Evolutionary conservation across 2,329 filamentous ascomycete species (phyloP).

Genomic region (Epichloe typhina): DNA sequence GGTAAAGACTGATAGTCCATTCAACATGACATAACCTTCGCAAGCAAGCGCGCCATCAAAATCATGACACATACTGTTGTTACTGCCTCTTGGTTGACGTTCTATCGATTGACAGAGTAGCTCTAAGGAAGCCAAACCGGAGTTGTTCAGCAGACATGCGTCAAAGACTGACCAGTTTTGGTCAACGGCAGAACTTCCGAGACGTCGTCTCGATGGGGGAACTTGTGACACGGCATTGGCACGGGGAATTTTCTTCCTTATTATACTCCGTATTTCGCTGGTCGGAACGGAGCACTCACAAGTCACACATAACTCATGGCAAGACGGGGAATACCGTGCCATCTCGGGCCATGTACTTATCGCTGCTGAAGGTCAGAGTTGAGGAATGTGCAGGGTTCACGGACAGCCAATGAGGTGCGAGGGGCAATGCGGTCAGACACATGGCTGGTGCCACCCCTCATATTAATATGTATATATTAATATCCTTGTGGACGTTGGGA

Average conservation of each 20-base stretch:
- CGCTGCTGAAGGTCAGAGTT: neutral
- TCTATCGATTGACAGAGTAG: neutral
- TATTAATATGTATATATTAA: too few relatives aligned
- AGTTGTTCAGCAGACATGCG: neutral
- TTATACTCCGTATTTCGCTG: neutral
- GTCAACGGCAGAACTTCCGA: neutral
- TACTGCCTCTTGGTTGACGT: neutral
- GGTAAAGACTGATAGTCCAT: neutral
- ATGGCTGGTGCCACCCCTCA: neutral
- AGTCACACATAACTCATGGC: neutral
- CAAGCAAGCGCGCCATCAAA: neutral
- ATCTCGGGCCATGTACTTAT: neutral
- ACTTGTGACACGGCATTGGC: neutral
- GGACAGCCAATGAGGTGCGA: neutral
- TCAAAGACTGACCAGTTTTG: too few relatives aligned
- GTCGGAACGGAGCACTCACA: too few relatives aligned
- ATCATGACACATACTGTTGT: neutral
- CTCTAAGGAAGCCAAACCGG: neutral
- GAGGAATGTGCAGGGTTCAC: neutral
- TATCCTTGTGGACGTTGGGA: too few relatives aligned
- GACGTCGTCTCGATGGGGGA: too few relatives aligned
- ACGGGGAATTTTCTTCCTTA: neutral
- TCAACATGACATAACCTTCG: slow-evolving; percentile 4
- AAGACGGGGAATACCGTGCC: neutral
- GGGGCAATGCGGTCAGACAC: slow-evolving; percentile 3